These are phyloP conservation scores for Sherardia arvensis DNA, from an alignment of 257 asterid genomes.

Conservation along the genomic window DNA sequence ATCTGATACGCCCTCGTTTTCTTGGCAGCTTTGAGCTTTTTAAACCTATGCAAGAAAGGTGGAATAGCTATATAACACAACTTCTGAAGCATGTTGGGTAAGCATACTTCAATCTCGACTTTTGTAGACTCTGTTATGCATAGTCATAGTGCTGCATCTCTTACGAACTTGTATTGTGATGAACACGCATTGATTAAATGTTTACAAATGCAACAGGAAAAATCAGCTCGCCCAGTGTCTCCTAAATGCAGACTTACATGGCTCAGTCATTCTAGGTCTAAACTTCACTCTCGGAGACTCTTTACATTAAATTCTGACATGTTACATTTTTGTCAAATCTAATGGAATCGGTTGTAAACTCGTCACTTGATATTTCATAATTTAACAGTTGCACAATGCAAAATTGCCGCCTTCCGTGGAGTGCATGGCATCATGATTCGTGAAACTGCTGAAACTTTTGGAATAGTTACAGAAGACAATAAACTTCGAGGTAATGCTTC, in stretches of 20 bases:
- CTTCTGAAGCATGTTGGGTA: constrained; percentile 69
- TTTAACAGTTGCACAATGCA: constrained; percentile 65
- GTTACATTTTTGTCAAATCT: not conserved
- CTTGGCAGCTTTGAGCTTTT: constrained; percentile 56
- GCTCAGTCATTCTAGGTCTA: constrained; percentile 70
- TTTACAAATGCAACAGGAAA: constrained; percentile 50
- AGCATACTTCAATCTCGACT: constrained; percentile 13
- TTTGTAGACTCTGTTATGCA: not conserved
- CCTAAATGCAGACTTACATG: constrained; percentile 73
- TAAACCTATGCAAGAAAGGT: constrained; percentile 78
- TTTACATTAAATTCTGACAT: constrained; percentile 1
- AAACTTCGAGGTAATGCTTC: constrained; percentile 56
- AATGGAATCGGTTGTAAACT: not conserved
- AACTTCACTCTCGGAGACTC: not conserved
- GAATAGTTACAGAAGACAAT: constrained; percentile 70
- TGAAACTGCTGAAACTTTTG: constrained; percentile 80
- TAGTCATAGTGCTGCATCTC: not conserved
- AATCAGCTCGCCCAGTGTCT: constrained; percentile 68
- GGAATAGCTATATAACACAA: constrained; percentile 53
- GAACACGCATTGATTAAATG: not conserved
- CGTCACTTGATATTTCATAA: not conserved
- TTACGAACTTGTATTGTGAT: not conserved
- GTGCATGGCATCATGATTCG: constrained; percentile 70
- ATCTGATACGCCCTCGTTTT: constrained; percentile 1
- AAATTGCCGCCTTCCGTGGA: constrained; percentile 40